These are phyloP conservation scores for Boletus coccyginus DNA, from an alignment of 768 basidiomycete genomes.

Conservation along the genomic window DNA sequence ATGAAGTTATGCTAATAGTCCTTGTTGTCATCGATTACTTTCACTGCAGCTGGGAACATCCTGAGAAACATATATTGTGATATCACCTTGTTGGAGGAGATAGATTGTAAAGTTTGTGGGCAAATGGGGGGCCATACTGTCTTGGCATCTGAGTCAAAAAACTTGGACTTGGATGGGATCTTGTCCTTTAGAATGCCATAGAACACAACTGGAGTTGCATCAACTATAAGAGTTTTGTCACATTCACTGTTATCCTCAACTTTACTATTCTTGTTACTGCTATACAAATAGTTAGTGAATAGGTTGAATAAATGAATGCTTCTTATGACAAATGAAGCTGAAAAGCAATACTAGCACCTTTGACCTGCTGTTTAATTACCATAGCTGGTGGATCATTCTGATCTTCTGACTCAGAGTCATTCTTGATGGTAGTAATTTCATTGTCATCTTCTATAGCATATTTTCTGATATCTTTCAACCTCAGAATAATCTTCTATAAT, in stretches of 20 bases:
- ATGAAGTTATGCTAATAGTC: not conserved
- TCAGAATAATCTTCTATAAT: not conserved
- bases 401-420: not conserved
- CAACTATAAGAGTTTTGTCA: not conserved
- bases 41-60: not conserved
- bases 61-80: not conserved
- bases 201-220: not conserved
- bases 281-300: no score
- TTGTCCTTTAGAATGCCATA: not conserved
- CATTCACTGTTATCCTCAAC: not conserved
- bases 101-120: not conserved
- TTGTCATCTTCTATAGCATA: not conserved
- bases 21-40: not conserved
- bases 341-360: not conserved
- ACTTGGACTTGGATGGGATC: not conserved
- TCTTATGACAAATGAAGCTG: not conserved
- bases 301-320: not conserved
- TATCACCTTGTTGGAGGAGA: not conserved
- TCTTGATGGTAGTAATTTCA: not conserved
- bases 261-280: not conserved
- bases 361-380: not conserved
- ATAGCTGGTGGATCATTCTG: not conserved
- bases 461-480: not conserved
- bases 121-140: not conserved
- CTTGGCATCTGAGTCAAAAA: not conserved